Evolutionary conservation across 176 grass and related monocot genomes (phyloP), one percentile per base, ranked within the genome.

Genomic region (Phoenix dactylifera): DNA sequence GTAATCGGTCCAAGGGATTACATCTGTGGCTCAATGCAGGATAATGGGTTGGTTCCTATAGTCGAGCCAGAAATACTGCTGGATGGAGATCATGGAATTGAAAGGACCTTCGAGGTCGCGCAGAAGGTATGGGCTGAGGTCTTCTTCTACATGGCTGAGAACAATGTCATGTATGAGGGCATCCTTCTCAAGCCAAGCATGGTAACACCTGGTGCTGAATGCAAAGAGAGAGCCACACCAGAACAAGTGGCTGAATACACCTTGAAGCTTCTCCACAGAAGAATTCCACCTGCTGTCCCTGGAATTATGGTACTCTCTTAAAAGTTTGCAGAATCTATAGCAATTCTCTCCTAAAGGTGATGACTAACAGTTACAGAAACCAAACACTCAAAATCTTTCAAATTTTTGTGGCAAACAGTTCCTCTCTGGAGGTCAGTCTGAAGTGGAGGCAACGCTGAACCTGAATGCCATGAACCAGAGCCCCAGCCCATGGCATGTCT

Each of bases 101-200:
- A 92, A 5, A 85, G 87, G 79, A 92, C 81, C 52, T 97, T 88
- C 44, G 93, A 97, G 79, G 84, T 97, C 0, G 81, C 93, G 0
- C 76, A 83, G 63, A 88, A 97, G 23, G 93, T 97, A 44, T 97
- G 93, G 93, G 93, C 87, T 0, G 81, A 97, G 73, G 75, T 76
- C 4, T 88, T 97, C 78, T 97, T 48, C 81, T 88, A 92, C 70
- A 24, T 97, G 79, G 73, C 93, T 32, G 75, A 97, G 81, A 97
- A 97, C 84, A 97, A 83, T 16, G 93, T 92, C 28, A 52, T 79
- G 66, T 92, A 85, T 10, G 93, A 97, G 66, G 93, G 93, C 55
- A 97, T 97, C 76, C 84, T 97, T 54, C 55, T 97, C 26, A 97
- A 97, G 73, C 93, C 93, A 44, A 97, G 93, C 93, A 97, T 97